phyloP scores from a whole-genome alignment of 345 rosid species.

The Citrus medica region DNA sequence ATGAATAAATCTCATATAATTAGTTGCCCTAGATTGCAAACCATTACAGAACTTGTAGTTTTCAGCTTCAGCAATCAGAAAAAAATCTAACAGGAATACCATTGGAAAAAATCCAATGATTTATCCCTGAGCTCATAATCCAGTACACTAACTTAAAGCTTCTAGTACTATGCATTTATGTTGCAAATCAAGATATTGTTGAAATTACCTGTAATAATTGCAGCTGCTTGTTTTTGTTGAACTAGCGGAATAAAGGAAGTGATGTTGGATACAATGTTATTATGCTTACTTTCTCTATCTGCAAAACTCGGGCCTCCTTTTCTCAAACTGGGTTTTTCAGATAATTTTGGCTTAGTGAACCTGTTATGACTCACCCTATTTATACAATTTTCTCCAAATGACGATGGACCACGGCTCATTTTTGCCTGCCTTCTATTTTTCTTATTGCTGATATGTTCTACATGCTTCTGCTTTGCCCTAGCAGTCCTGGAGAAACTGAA shows the following conservation, averaged over 20 bases:
- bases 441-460: constrained; percentile 36
- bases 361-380: constrained; percentile 40
- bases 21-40: background rate
- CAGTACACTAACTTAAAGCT: background rate
- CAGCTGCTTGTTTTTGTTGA: constrained; percentile 72
- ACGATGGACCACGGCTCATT: constrained; percentile 34
- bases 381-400: constrained; percentile 25
- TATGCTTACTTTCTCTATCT: constrained; percentile 48
- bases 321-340: constrained; percentile 43
- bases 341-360: constrained; percentile 55
- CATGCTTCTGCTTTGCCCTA: constrained; percentile 39
- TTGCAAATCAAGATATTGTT: background rate
- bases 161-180: background rate
- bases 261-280: constrained; percentile 73
- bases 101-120: background rate
- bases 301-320: constrained; percentile 38
- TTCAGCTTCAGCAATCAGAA: background rate
- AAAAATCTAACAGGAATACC: background rate
- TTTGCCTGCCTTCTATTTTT: constrained; percentile 43
- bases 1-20: background rate
- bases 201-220: constrained; percentile 52
- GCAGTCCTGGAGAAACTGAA: constrained; percentile 44
- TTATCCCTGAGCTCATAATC: background rate
- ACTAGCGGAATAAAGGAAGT: constrained; percentile 81
- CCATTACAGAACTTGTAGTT: background rate